Evolutionary conservation across 2,329 filamentous ascomycete genomes (phyloP), one percentile per base, ranked within the genome.

Genomic region (Aspergillus clavatus): DNA sequence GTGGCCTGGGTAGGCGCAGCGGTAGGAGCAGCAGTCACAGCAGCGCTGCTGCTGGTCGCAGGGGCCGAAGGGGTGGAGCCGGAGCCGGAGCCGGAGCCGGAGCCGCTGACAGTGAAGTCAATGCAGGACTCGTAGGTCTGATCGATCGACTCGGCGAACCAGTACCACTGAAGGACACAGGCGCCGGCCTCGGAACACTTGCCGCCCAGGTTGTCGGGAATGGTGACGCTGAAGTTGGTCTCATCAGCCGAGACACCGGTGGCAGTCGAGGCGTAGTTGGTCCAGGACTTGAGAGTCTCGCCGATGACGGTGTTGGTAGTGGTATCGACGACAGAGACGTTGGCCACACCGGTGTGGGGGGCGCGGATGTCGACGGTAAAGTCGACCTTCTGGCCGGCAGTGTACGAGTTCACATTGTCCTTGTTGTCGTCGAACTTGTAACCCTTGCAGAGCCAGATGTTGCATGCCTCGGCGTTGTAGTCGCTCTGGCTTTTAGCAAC

Each of bases 391-490:
- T 75, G 59, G n/a, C 73, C 73, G 3, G 71, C 52, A n/a, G 55
- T 74, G 69, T 73, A 81, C 33, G 61, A 68, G 52, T 77, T 70
- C 39, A 81, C 68, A 54, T 76, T 76, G 52, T 62, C 70, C 50
- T 62, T 74, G 67, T 78, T 78, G 66, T 82, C 79, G 37, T 57
- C 71, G 63, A 74, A 79, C 58, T 80, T 73, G 65, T 75, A 75
- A 48, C 79, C 79, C 66, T 80, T 79, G 75, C 77, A 80, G 38
- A 77, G 70, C 71, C 71, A 78, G 56, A 78, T 66, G 55, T 77
- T 66, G 61, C 77, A 80, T 28, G 63, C 59, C 1, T 61, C 59
- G 37, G 68, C 66, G 43, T 76, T 65, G 64, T 73, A 77, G 66
- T 78, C 76, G 39, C 26, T 53, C 63, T 79, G 74, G 51, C 60